phyloP scores from a whole-genome alignment of 75 land plant genomes.

The Pinus tabuliformis region DNA sequence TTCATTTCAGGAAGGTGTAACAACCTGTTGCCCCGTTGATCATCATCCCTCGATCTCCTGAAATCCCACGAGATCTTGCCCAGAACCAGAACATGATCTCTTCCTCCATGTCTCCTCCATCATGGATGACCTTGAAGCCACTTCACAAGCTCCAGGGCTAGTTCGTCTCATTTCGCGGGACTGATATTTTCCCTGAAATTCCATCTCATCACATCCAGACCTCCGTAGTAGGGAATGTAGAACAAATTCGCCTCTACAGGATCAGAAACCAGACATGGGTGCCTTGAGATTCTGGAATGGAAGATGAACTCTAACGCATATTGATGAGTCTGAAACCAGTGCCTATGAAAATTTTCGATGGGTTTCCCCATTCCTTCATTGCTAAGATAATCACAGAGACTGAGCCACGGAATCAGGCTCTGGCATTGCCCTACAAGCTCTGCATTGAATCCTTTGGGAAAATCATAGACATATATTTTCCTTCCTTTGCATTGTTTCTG shows the following conservation, averaged over 20 bases:
- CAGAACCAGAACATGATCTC: constrained; percentile 60
- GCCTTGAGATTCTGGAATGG: constrained; percentile 51
- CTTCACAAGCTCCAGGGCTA: constrained; percentile 40
- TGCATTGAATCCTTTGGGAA: constrained; percentile 21
- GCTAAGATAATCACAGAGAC: constrained; percentile 42
- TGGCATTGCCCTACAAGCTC: constrained; percentile 16
- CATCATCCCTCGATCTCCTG: constrained; percentile 18
- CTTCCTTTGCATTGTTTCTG: background rate
- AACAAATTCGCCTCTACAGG: constrained; percentile 44
- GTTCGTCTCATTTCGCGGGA: constrained; percentile 34
- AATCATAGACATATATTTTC: constrained; percentile 16
- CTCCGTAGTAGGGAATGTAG: constrained; percentile 78
- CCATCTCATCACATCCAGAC: constrained; percentile 69
- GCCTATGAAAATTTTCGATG: constrained; percentile 14
- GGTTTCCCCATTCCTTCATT: constrained; percentile 51
- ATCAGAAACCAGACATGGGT: constrained; percentile 51
- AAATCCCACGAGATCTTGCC: constrained; percentile 85
- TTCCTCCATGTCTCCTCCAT: constrained; percentile 39
- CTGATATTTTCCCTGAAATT: constrained; percentile 55
- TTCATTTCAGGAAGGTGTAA: constrained; percentile 44
- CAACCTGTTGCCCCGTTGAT: constrained; percentile 49
- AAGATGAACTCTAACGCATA: constrained; percentile 71
- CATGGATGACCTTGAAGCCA: constrained; percentile 43
- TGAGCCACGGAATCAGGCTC: constrained; percentile 31
- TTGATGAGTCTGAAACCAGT: constrained; percentile 70